phyloP scores from a whole-genome alignment of 345 rosid genomes.

The Adansonia digitata region DNA sequence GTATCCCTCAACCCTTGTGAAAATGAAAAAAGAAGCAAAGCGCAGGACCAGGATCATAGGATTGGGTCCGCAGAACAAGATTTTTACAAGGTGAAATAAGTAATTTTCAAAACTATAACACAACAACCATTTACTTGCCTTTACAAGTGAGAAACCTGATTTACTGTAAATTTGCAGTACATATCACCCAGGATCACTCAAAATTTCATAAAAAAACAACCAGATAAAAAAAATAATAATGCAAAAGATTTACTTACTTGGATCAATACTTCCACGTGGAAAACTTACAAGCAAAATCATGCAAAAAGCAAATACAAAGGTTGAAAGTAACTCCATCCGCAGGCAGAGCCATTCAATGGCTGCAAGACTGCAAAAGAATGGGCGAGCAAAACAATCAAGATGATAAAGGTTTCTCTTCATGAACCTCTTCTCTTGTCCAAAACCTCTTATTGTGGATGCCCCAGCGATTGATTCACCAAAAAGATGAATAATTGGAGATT shows the following conservation, averaged over 20 bases:
- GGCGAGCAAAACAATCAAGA: conserved; percentile 97
- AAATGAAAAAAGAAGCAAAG: not conserved
- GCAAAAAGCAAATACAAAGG: conserved; percentile 95
- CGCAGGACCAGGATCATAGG: not conserved
- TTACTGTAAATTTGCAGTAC: not conserved
- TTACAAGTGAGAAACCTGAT: not conserved
- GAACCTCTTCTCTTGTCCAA: conserved; percentile 98
- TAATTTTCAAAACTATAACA: not conserved
- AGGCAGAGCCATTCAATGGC: conserved; percentile 99
- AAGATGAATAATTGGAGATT: conserved; percentile 93
- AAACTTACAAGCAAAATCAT: conserved; percentile 97
- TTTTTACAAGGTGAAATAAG: not conserved
- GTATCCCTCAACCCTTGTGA: conserved; percentile 5
- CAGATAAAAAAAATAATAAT: not conserved
- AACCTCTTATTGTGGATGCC: conserved; percentile 97
- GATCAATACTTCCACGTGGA: conserved; percentile 93
- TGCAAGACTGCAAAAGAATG: conserved; percentile 95
- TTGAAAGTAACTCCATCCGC: conserved; percentile 96
- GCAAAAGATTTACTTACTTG: conserved; percentile 55
- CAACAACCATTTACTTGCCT: not conserved
- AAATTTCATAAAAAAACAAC: not conserved
- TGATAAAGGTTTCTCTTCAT: conserved; percentile 96
- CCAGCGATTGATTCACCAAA: conserved; percentile 99
- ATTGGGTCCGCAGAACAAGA: not conserved
- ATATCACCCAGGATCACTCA: not conserved